These are phyloP conservation scores for Tranzscheliella williamsii DNA, from an alignment of 1,284 basidiomycete genomes.

Conservation along the genomic window DNA sequence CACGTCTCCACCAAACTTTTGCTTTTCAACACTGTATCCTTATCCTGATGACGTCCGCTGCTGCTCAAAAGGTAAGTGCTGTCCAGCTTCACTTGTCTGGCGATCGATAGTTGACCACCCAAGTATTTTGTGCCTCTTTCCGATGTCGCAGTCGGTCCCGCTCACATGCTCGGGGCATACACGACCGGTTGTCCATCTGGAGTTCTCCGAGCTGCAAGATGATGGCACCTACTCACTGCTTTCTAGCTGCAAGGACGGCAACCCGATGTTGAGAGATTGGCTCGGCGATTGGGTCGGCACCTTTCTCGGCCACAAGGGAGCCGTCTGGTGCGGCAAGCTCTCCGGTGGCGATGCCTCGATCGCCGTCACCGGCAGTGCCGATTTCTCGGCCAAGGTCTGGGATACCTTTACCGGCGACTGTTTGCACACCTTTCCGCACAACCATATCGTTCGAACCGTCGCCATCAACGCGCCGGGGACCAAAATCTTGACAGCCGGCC, in stretches of 20 bases:
- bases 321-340: conserved; percentile 95
- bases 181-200: conserved; percentile 87
- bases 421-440: conserved; percentile 91
- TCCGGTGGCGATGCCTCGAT: conserved; percentile 70
- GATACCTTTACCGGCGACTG: conserved; percentile 85
- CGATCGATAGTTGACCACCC: no score
- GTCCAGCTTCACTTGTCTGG: not conserved
- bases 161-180: conserved; percentile 67
- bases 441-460: conserved; percentile 95
- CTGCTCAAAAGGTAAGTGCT: conserved; percentile 17
- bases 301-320: conserved; percentile 95
- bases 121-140: no score
- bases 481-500: conserved; percentile 84
- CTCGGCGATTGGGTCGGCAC: conserved; percentile 97
- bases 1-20: no score
- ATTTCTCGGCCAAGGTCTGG: conserved; percentile 99
- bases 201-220: conserved; percentile 77
- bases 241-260: conserved; percentile 60
- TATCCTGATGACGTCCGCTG: conserved; percentile 28
- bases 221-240: conserved; percentile 63
- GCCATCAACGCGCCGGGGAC: conserved; percentile 74
- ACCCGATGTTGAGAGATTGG: conserved; percentile 60
- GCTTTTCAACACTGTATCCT: not conserved
- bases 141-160: conserved; percentile 60
- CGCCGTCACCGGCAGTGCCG: conserved; percentile 91